phyloP scores from a whole-genome alignment of 805 yeast genomes.

The Barnettozyma botsteinii region DNA sequence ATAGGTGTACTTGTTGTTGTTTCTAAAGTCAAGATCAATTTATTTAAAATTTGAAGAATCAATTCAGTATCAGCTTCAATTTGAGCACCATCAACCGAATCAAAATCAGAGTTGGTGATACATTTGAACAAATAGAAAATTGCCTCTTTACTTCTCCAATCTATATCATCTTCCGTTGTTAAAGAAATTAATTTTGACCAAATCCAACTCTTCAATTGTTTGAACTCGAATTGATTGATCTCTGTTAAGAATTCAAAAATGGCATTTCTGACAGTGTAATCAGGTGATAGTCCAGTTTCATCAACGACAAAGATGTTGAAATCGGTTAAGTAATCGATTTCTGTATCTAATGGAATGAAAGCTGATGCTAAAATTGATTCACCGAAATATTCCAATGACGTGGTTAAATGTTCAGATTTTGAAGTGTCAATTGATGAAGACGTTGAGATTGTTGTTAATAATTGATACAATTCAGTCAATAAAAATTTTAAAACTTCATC shows the following conservation, averaged over 20 bases:
- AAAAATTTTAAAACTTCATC: conserved; percentile 19
- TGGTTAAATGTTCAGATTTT: neutral
- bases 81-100: conserved; percentile 32
- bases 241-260: conserved; percentile 52
- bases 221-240: conserved; percentile 37
- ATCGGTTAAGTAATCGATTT: conserved; percentile 50
- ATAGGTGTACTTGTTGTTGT: neutral
- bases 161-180: conserved; percentile 8
- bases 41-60: conserved; percentile 4
- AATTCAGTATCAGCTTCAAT: conserved; percentile 24
- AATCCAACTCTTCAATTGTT: conserved; percentile 6
- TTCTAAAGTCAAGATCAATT: neutral
- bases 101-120: conserved; percentile 28
- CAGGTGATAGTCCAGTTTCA: conserved; percentile 63
- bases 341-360: conserved; percentile 27
- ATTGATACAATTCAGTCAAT: conserved; percentile 30
- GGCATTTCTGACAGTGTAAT: conserved; percentile 53
- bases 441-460: conserved; percentile 24
- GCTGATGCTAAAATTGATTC: conserved; percentile 15
- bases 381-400: conserved; percentile 12
- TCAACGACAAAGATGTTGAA: conserved; percentile 66
- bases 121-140: conserved; percentile 47
- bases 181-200: neutral
- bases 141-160: conserved; percentile 43
- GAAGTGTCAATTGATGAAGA: conserved; percentile 4